These are phyloP conservation scores for Yamadazyma tumulicola DNA, from an alignment of 805 yeast genomes.

Conservation along the genomic window DNA sequence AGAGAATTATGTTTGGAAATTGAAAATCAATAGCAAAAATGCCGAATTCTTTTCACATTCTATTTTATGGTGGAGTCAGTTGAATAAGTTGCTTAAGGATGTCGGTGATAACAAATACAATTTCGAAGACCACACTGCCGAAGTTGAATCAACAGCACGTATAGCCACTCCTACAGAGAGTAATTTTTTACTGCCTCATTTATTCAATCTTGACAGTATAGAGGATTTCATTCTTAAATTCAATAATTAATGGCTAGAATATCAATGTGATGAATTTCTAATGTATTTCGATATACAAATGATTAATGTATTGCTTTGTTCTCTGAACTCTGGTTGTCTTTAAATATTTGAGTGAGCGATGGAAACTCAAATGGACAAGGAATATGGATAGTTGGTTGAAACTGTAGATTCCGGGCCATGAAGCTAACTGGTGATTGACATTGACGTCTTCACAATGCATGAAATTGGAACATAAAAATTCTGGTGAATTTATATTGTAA, in stretches of 20 bases:
- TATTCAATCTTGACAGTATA: conserved; percentile 7
- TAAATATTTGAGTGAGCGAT: neutral
- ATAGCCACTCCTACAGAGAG: neutral
- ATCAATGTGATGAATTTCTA: neutral
- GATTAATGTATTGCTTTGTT: neutral
- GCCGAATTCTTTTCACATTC: conserved; percentile 12
- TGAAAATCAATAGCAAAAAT: conserved; percentile 12
- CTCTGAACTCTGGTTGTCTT: neutral
- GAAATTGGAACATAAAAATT: neutral
- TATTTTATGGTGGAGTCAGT: conserved; percentile 10
- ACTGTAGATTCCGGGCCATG: too few relatives aligned
- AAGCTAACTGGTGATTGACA: neutral
- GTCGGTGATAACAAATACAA: neutral
- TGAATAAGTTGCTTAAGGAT: conserved; percentile 1
- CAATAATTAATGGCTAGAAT: conserved; percentile 1
- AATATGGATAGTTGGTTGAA: too few relatives aligned
- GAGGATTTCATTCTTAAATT: conserved; percentile 7
- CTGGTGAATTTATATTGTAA: neutral
- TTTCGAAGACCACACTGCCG: conserved; percentile 1
- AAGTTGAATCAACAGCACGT: neutral
- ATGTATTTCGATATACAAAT: neutral
- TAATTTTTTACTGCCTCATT: conserved; percentile 8
- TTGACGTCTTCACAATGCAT: neutral
- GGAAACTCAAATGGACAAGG: too few relatives aligned
- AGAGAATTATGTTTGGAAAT: conserved; percentile 12